These are phyloP conservation scores for Paulownia fortunei DNA, from an alignment of 257 asterid species.

Conservation along the genomic window DNA sequence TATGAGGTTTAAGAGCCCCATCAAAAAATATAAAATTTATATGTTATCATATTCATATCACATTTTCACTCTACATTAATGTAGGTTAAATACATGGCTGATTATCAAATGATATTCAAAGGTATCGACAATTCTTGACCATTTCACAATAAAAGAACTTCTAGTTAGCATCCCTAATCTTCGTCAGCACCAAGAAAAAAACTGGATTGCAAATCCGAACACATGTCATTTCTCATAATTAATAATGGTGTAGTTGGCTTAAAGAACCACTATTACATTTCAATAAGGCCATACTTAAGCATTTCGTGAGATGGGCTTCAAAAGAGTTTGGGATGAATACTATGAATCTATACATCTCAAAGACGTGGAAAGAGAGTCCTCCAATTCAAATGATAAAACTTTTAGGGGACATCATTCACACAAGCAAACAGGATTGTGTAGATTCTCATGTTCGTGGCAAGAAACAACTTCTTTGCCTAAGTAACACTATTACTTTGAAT, in stretches of 20 bases:
- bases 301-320: background rate
- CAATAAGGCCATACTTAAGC: background rate
- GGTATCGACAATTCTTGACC: too few species aligned
- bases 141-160: too few species aligned
- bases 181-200: background rate
- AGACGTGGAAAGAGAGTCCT: conserved; percentile 29
- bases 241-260: conserved; percentile 28
- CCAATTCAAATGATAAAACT: background rate
- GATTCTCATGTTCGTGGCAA: conserved; percentile 23
- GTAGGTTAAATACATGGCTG: background rate
- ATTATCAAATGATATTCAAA: too few species aligned
- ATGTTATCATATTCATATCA: too few species aligned
- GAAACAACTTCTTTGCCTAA: conserved; percentile 15
- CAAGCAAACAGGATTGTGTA: conserved; percentile 9
- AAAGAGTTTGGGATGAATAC: background rate
- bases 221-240: conserved; percentile 12
- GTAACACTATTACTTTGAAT: background rate
- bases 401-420: conserved; percentile 1
- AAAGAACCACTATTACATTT: background rate
- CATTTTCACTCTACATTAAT: background rate
- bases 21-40: too few species aligned
- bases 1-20: background rate
- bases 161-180: background rate
- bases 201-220: conserved; percentile 26
- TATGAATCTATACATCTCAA: conserved; percentile 12